Conservation (phyloP, 2,329 filamentous ascomycete species). For the Knufia petricola region DNA sequence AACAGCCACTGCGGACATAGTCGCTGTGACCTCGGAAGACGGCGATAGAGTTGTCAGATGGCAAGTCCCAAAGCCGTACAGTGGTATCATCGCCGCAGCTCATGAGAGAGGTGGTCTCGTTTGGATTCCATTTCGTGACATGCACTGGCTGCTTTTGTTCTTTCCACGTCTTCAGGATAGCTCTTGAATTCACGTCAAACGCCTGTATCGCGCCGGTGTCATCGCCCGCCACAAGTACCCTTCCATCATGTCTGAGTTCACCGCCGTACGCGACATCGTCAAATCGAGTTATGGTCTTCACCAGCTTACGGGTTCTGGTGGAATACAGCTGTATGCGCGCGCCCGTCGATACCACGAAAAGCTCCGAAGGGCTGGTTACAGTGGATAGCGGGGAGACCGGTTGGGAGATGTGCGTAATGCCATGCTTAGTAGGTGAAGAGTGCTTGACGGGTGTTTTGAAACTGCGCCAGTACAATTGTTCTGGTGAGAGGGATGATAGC, state of each 20-base stretch:
- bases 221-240: slow-evolving; percentile 82
- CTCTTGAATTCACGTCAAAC: slow-evolving; percentile 81
- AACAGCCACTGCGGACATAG: slow-evolving; percentile 80
- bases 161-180: slow-evolving; percentile 90
- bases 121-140: slow-evolving; percentile 82
- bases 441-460: slow-evolving; percentile 89
- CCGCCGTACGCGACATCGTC: slow-evolving; percentile 83
- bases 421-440: slow-evolving; percentile 80
- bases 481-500: slow-evolving; percentile 72
- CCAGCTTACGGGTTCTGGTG: slow-evolving; percentile 76
- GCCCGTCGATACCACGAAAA: slow-evolving; percentile 90
- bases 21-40: slow-evolving; percentile 82
- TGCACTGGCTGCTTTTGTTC: slow-evolving; percentile 92
- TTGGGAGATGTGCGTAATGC: slow-evolving; percentile 82
- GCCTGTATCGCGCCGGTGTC: slow-evolving; percentile 89
- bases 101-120: slow-evolving; percentile 76
- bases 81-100: slow-evolving; percentile 88
- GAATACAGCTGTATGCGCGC: slow-evolving; percentile 91
- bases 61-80: slow-evolving; percentile 87
- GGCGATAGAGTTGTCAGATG: slow-evolving; percentile 63
- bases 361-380: slow-evolving; percentile 48
- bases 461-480: slow-evolving; percentile 92
- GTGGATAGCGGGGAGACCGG: slow-evolving; percentile 42
- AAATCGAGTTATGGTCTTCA: slow-evolving; percentile 92
- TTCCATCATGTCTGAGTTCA: slow-evolving; percentile 78